Evolutionary conservation across 2,329 filamentous ascomycete species (phyloP), one percentile per base, ranked within the genome.

Genomic region (Phialophora macrospora): DNA sequence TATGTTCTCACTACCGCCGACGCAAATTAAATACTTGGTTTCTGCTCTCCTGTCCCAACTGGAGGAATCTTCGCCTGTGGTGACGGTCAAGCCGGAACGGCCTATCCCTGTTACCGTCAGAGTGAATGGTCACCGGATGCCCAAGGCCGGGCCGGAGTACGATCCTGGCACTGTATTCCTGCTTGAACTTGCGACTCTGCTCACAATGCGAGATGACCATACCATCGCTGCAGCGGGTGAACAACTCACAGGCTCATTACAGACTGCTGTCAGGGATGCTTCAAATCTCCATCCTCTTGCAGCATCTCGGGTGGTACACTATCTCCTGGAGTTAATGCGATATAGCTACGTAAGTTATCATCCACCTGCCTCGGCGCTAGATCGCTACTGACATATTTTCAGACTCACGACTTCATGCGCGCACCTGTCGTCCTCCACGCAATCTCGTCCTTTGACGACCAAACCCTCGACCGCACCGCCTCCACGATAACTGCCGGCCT

Each of bases 371-470:
- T 8, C 14, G 38, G 6, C 38, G 12, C 38, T 26, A 6, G 14
- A 26, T 26, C 6, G 38, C 30, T 32, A 62, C 74, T 77, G 65
- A 77, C 75, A 65, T 30, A 4, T 9, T 51, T 44, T 41, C 71
- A 93, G 90, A 90, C 97, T 71, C 87, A 94, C 73, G 91, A 96
- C 73, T 97, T 95, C 76, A 89, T 97, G 74, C 91, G 95, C 64
- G 91, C 93, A 0, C 95, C 95, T 1, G 91, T 98, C 58, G 86
- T 98, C 7, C 85, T 99, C 12, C 95, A 99, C 76, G 90, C 90
- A 1, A 93, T 99, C 67, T 96, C 93, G 0, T 93, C 89, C 69
- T 91, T 98, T 74, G 88, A 92, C 44, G 88, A 92, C 73, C 87
- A 92, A 34, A 82, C 89, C 0, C 82, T 98, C 22, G 87, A 90